phyloP scores from a whole-genome alignment of 352 stramenopile species.

The Globisporangium apiculatum region DNA sequence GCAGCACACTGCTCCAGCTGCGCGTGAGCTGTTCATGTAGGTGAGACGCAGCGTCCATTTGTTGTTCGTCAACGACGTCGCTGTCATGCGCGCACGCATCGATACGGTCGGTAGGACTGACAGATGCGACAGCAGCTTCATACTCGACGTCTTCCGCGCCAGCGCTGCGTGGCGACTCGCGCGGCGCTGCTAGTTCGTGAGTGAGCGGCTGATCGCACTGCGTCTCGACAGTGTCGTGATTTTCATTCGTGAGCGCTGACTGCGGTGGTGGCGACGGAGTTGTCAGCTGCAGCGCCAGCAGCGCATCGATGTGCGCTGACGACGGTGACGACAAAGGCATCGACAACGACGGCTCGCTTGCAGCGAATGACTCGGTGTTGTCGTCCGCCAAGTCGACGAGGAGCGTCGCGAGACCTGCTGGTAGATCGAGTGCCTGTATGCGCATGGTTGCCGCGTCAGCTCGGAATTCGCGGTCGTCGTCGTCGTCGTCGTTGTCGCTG shows the following conservation, averaged over 20 bases:
- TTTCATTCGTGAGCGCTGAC: neutral
- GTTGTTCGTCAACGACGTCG: neutral
- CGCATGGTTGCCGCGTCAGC: constrained; percentile 7
- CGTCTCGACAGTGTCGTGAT: neutral
- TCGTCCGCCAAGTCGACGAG: constrained; percentile 2
- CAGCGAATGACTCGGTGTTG: neutral
- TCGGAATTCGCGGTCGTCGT: constrained; percentile 6
- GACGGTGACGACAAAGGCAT: neutral
- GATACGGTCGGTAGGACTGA: neutral
- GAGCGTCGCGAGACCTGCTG: neutral
- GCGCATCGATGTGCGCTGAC: neutral
- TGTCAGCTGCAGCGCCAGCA: neutral
- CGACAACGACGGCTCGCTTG: neutral
- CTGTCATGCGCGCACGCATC: neutral
- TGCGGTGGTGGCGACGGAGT: neutral
- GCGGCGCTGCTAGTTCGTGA: no score
- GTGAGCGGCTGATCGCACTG: no score
- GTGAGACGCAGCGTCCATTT: no score
- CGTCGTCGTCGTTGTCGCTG: constrained; percentile 1
- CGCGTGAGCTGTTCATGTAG: no score
- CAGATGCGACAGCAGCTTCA: neutral
- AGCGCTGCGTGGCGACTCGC: neutral
- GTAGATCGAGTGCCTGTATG: neutral
- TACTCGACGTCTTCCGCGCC: neutral
- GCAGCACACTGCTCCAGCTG: neutral